Evolutionary conservation across 768 basidiomycete species (phyloP), one percentile per base, ranked within the genome.

Genomic region (Rhizopogon rudus): DNA sequence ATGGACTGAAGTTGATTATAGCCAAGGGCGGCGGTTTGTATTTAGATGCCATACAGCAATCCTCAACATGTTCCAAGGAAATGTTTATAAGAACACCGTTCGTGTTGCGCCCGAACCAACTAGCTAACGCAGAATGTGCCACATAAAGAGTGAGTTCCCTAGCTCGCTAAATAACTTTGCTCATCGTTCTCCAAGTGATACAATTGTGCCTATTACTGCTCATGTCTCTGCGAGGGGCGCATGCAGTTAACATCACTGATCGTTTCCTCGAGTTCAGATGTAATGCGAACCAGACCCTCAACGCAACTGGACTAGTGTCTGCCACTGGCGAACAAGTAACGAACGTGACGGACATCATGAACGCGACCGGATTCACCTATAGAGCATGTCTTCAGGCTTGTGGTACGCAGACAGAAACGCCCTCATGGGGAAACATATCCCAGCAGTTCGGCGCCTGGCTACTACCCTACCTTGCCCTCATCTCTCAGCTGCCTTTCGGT

Each of bases 401-500:
- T 25, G 63, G 67, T 25, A 2, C 0, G 3, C 42, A 49, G 1
- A 48, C 57, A 5, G 48, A 56, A 6, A 14, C 56, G 5, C 67
- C 65, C 14, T 22, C 17, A 8, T 67, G 65, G 65, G 22, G n/a
- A 4, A 42, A 35, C 3, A 67, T 67, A 44, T 50, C 67, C 0
- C 74, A 75, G 42, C 66, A 76, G 45, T 79, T 74, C 58, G 66
- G 69, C 7, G 59, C 76, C 0, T 81, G 79, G 80, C 65, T 81
- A 3, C 54, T 81, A 3, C 79, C 79, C 3, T 80, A 76, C 70
- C 70, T 81, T 10, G 77, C 79, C 0, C 60, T 81, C 7, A 64
- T 80, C 16, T 77, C 78, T 0, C 78, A 78, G 48, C 71, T 81
- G 9, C 80, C 78, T 0, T 81, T 78, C 25, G 77, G 77, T 9